A percentile compares a stretch with the other conserved stretches of the same genome.
These are phyloP conservation scores for Oryza australiensis DNA, from an alignment of 176 grass and related monocot genomes.

Conservation along the genomic window DNA sequence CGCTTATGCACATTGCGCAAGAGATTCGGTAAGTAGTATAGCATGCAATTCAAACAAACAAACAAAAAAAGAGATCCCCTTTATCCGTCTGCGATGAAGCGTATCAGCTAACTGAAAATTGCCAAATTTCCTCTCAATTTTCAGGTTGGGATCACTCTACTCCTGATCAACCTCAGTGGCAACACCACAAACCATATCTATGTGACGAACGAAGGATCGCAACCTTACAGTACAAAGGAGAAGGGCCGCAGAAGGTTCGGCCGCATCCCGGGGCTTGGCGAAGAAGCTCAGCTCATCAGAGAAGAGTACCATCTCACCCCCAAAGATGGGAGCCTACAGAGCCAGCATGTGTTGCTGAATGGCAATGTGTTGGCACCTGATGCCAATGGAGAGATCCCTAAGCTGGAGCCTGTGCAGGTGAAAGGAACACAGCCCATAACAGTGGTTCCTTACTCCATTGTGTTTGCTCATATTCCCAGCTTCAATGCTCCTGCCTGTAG, in stretches of 20 bases:
- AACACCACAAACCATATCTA: constrained; percentile 46
- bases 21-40: constrained; percentile 45
- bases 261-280: constrained; percentile 27
- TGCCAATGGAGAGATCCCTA: constrained; percentile 63
- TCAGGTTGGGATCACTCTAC: constrained; percentile 68
- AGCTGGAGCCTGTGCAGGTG: constrained; percentile 57
- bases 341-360: constrained; percentile 86
- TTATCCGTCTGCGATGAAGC: background rate
- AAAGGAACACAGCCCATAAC: constrained; percentile 59
- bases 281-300: constrained; percentile 46
- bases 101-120: background rate
- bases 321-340: constrained; percentile 72
- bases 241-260: constrained; percentile 26
- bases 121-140: background rate
- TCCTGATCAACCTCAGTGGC: constrained; percentile 79
- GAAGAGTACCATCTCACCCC: constrained; percentile 93
- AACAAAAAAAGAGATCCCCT: background rate
- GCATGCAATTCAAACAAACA: background rate
- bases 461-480: constrained; percentile 76
- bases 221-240: constrained; percentile 22
- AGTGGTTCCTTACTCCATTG: constrained; percentile 79
- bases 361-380: constrained; percentile 58
- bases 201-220: constrained; percentile 9
- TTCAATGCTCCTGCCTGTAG: constrained; percentile 76
- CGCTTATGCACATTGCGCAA: constrained; percentile 68